Percentiles rank a stretch among this genome's conserved stretches.
These are phyloP conservation scores for Ogataea trehaloabstinens DNA, from an alignment of 805 yeast species.

Conservation along the genomic window DNA sequence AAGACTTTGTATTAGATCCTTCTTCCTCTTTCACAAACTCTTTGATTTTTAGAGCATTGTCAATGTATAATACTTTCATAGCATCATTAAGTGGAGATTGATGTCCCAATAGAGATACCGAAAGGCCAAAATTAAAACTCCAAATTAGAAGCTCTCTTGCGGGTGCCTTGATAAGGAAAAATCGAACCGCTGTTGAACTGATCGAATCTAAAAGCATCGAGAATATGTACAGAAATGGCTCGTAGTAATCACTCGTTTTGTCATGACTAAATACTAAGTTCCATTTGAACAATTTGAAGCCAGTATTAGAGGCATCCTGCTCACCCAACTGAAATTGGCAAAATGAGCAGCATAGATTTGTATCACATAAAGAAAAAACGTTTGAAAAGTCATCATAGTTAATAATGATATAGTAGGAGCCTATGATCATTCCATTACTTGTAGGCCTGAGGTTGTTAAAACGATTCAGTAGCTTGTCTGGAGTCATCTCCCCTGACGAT, in stretches of 20 bases:
- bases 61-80: slow-evolving; percentile 46
- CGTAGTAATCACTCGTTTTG: slow-evolving; percentile 27
- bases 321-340: slow-evolving; percentile 45
- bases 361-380: slow-evolving; percentile 9
- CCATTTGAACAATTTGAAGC: slow-evolving; percentile 57
- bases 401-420: slow-evolving; percentile 53
- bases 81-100: slow-evolving; percentile 23
- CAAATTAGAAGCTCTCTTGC: slow-evolving; percentile 34
- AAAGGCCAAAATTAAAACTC: slow-evolving; percentile 48
- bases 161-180: slow-evolving; percentile 27
- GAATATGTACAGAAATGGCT: slow-evolving; percentile 37
- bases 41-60: slow-evolving; percentile 27
- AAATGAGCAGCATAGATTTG: slow-evolving; percentile 30
- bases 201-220: slow-evolving; percentile 40
- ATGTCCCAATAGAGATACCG: slow-evolving; percentile 13
- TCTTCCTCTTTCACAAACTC: slow-evolving; percentile 21
- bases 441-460: slow-evolving; percentile 46
- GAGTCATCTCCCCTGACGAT: slow-evolving; percentile 17
- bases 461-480: slow-evolving; percentile 24
- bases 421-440: slow-evolving; percentile 45
- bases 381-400: slow-evolving; percentile 24
- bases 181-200: slow-evolving; percentile 41
- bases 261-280: slow-evolving; percentile 32
- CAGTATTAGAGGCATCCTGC: slow-evolving; percentile 30
- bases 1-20: slow-evolving; percentile 9